Percentiles rank a stretch among this genome's conserved stretches.
phyloP scores from a whole-genome alignment of 768 basidiomycete species.

The Coprinellus micaceus region DNA sequence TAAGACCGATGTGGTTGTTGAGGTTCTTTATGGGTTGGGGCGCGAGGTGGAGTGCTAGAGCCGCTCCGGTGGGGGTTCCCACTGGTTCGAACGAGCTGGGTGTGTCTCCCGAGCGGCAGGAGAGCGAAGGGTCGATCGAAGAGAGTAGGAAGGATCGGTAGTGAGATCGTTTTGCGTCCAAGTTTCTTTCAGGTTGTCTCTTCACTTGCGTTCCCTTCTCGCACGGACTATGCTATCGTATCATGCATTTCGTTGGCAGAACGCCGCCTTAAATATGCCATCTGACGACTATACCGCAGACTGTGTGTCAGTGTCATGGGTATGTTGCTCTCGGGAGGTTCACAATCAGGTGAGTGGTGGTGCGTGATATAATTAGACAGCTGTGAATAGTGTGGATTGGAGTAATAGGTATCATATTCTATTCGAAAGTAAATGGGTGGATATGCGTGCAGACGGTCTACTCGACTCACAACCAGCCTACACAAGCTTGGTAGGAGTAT shows the following conservation, averaged over 20 bases:
- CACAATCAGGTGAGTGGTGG: no score
- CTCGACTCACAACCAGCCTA: neutral
- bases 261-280: no score
- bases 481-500: conserved; percentile 4
- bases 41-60: conserved; percentile 50
- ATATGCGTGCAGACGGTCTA: neutral
- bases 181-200: no score
- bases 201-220: no score
- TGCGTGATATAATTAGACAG: neutral
- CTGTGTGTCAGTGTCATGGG: no score
- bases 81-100: neutral
- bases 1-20: conserved; percentile 75
- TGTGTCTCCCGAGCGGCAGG: neutral
- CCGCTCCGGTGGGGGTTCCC: conserved; percentile 2
- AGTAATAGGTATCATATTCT: neutral
- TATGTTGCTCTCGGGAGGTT: no score
- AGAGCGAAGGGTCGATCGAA: neutral
- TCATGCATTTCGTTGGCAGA: no score
- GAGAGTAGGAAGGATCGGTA: conserved; percentile 4
- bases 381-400: neutral
- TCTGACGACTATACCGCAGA: no score
- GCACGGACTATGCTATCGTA: no score
- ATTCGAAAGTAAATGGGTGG: neutral
- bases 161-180: no score
- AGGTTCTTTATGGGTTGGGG: conserved; percentile 78